Evolutionary conservation across 495 filamentous ascomycete species (phyloP).

Genomic region (Aspergillus avenaceus): DNA sequence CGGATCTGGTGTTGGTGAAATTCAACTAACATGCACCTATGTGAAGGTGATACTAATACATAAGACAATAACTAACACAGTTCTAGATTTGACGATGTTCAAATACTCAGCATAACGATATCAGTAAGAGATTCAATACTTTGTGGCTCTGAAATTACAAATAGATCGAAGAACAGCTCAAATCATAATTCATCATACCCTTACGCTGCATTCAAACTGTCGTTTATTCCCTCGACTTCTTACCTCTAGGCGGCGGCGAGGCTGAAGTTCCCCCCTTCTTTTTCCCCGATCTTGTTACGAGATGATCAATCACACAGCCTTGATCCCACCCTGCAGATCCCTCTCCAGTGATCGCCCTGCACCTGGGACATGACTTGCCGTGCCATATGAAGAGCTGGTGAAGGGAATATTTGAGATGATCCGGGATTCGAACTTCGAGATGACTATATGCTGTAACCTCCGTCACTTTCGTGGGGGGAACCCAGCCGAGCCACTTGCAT

Average conservation of each 20-base stretch:
- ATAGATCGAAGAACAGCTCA: no score
- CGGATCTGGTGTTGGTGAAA: no score
- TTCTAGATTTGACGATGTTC: no score
- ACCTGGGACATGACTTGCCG: conserved; percentile 75
- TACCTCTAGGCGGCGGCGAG: background rate
- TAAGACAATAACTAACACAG: no score
- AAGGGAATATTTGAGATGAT: conserved; percentile 82
- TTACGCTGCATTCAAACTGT: no score
- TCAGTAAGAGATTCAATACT: no score
- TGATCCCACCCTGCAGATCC: conserved; percentile 42
- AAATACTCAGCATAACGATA: no score
- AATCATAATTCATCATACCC: no score
- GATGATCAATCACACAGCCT: conserved; percentile 49
- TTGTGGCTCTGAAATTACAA: no score
- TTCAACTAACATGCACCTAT: no score
- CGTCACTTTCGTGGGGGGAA: conserved; percentile 54
- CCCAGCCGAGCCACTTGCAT: conserved; percentile 82
- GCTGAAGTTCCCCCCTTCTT: conserved; percentile 25
- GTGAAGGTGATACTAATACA: no score
- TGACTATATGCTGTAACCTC: conserved; percentile 74
- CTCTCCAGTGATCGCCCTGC: conserved; percentile 54
- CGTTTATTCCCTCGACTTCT: no score
- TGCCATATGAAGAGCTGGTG: conserved; percentile 87
- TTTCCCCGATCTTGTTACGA: conserved; percentile 42
- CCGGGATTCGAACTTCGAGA: conserved; percentile 74